Evolutionary conservation across 2,329 filamentous ascomycete genomes (phyloP), one percentile per base, ranked within the genome.

Genomic region (Pseudocercospora eumusae): DNA sequence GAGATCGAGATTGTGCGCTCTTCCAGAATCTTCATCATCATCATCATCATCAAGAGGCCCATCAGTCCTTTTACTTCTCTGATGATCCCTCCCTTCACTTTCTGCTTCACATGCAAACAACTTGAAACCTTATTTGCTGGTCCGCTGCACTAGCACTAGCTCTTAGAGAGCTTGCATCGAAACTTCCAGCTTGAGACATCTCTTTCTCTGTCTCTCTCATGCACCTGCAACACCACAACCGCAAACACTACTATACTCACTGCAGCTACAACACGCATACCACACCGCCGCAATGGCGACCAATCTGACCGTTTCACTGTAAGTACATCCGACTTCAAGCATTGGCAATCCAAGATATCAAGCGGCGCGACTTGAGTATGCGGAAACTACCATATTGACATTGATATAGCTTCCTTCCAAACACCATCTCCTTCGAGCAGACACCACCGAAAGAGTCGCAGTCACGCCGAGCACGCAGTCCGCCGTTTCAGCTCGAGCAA

Each of bases 381-480:
- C 7, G n/a, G n/a, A 2, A 47, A 21, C 28, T 31, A 47, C 18
- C 21, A 23, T 45, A 9, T 31, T 53, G 18, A 59, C 57, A 15
- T 18, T 11, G 21, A 5, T 13, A 1, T 74, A 96, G 93, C 61
- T 96, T 96, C 75, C 85, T 97, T 36, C 93, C 93, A 33, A 93
- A 96, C 76, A 98, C 93, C 44, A 83, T 96, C 72, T 88, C 96
- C 76, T 98, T 98, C 76, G 74, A 80, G 58, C 88, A 88, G 69
- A 90, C 60, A 85, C 63, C 61, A 36, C 56, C 65, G 20, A 61
- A 66, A 28, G 60, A 71, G 68, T 31, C 67, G 64, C 21, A 71
- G 61, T 63, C 58, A 63, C 59, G 28, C 70, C 67, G 42, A 66
- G 28, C 28, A 18, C 71, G 40, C 71, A 64, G 55, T 44, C 60